Conservation (phyloP, 768 basidiomycete genomes). For the Cantharellus cinnabarinus region DNA sequence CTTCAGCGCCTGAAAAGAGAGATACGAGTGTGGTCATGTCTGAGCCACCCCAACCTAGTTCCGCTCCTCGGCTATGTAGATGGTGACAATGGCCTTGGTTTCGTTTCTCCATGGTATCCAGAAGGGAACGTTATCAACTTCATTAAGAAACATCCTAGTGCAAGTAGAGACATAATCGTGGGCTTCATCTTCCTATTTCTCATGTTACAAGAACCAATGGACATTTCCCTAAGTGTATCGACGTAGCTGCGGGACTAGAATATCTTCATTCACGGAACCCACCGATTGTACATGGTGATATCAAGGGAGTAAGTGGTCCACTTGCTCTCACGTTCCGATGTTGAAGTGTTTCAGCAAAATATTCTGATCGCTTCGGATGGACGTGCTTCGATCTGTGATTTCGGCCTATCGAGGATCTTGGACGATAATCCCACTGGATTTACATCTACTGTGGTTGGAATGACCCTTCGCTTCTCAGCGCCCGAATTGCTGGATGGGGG, state of each 20-base stretch:
- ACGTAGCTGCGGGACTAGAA: not conserved
- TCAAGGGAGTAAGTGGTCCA: not conserved
- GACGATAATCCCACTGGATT: not conserved
- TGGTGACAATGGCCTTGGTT: not conserved
- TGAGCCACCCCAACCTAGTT: not conserved
- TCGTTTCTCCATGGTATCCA: not conserved
- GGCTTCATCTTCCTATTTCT: not conserved
- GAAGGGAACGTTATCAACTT: not conserved
- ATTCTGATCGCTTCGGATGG: not conserved
- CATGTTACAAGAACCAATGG: not conserved
- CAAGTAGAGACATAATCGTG: not conserved
- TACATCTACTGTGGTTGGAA: not conserved
- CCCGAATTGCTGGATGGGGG: not conserved
- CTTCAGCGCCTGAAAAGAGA: not conserved
- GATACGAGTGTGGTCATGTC: not conserved
- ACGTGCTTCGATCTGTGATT: constrained; percentile 3
- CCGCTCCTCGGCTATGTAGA: not conserved
- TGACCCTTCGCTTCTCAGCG: not conserved
- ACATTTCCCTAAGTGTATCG: not conserved
- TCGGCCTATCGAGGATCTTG: constrained; percentile 4
- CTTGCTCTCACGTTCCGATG: not conserved
- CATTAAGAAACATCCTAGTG: not conserved
- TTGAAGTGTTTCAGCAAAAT: not conserved
- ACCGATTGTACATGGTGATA: not conserved
- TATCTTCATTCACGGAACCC: not conserved